phyloP scores from a whole-genome alignment of 2,329 filamentous ascomycete species.

The Verticillium nonalfalfae region DNA sequence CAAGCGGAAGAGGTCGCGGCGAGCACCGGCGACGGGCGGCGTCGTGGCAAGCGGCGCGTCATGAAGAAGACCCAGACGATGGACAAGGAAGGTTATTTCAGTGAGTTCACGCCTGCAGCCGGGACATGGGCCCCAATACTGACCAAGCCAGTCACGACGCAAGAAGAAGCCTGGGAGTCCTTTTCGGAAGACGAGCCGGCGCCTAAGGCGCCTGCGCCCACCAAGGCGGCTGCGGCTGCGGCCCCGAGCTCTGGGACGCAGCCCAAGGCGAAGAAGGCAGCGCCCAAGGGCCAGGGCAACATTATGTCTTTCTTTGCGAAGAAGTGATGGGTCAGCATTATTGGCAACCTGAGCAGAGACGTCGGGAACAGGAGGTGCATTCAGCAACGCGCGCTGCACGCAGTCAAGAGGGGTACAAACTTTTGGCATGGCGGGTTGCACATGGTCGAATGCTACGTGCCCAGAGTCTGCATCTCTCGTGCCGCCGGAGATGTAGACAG shows the following conservation, averaged over 20 bases:
- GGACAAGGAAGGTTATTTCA: conserved; percentile 85
- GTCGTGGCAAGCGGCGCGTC: conserved; percentile 70
- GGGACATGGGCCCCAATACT: neutral
- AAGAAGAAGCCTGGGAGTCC: conserved; percentile 82
- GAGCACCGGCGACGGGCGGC: conserved; percentile 51
- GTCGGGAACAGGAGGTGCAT: no score
- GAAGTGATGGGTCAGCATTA: conserved; percentile 40
- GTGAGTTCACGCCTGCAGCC: conserved; percentile 40
- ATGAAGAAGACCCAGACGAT: conserved; percentile 84
- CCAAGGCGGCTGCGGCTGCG: conserved; percentile 38
- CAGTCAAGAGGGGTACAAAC: no score
- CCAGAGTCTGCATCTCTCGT: no score
- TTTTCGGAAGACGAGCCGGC: conserved; percentile 84
- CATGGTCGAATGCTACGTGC: no score
- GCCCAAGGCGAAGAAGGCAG: conserved; percentile 47
- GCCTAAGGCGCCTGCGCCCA: conserved; percentile 36
- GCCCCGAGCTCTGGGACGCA: conserved; percentile 39
- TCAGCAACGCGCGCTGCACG: no score
- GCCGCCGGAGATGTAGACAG: no score
- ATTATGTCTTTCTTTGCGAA: conserved; percentile 93
- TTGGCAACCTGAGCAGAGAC: no score
- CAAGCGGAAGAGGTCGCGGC: conserved; percentile 46
- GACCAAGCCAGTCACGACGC: conserved; percentile 63
- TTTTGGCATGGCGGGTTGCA: no score
- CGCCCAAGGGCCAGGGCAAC: conserved; percentile 64